Percentiles rank a stretch among this genome's conserved stretches.
These are phyloP conservation scores for Paramecium octaurelia DNA, from an alignment of 73 alveolate genomes.

Conservation along the genomic window DNA sequence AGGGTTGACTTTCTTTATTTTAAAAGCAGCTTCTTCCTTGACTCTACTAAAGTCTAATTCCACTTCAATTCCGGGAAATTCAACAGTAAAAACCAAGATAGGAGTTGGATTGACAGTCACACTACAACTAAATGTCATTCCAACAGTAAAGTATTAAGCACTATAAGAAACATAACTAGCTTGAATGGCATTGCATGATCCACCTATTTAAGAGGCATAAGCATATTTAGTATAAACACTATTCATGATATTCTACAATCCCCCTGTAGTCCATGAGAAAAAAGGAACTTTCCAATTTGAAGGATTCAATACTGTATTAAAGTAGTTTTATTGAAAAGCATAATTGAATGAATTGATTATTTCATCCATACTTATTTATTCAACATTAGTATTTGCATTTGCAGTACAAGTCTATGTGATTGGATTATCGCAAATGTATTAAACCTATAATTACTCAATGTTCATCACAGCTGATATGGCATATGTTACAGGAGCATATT, in stretches of 20 bases:
- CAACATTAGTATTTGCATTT: neutral
- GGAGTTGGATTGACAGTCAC: neutral
- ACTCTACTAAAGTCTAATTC: neutral
- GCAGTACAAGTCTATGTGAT: neutral
- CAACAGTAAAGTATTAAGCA: neutral
- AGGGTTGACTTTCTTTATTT: neutral
- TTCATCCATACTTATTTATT: neutral
- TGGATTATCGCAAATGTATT: neutral
- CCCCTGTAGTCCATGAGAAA: conserved; percentile 43
- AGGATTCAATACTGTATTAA: neutral
- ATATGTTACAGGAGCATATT: conserved; percentile 5
- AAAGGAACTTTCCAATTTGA: neutral
- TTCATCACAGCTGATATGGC: neutral
- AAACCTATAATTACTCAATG: neutral
- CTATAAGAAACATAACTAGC: neutral
- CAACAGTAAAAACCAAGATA: neutral
- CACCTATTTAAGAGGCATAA: neutral
- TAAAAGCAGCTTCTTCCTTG: neutral
- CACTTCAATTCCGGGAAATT: neutral
- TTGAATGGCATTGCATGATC: neutral
- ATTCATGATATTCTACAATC: neutral
- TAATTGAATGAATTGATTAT: neutral
- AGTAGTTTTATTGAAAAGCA: neutral
- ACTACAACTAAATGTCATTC: neutral
- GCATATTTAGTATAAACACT: neutral